phyloP scores from a whole-genome alignment of 2,329 filamentous ascomycete species.

The Lasiodiplodia sp. region DNA sequence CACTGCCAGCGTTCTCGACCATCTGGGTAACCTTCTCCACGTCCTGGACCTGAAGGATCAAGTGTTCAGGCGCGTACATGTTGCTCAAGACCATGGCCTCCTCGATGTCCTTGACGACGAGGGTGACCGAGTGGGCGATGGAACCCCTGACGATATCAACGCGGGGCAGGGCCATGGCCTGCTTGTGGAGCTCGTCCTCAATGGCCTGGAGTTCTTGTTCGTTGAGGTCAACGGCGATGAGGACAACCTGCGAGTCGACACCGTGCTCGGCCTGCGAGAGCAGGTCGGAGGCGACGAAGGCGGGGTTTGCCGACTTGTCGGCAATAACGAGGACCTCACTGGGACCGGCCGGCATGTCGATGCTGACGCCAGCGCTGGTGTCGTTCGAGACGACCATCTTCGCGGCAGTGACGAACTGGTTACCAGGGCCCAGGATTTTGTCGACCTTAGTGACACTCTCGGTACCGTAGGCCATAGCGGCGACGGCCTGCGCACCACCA shows the following conservation, averaged over 20 bases:
- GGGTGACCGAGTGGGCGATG: slow-evolving; percentile 90
- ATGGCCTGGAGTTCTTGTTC: slow-evolving; percentile 80
- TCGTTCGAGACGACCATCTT: slow-evolving; percentile 99
- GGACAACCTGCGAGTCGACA: slow-evolving; percentile 91
- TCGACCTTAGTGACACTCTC: slow-evolving; percentile 95
- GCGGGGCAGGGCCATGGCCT: slow-evolving; percentile 85
- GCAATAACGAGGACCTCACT: slow-evolving; percentile 97
- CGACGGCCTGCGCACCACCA: slow-evolving; percentile 93
- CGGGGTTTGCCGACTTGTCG: slow-evolving; percentile 85
- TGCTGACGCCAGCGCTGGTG: slow-evolving; percentile 91
- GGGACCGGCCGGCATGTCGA: slow-evolving; percentile 97
- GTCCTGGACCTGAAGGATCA: slow-evolving; percentile 87
- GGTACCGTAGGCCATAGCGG: slow-evolving; percentile 96
- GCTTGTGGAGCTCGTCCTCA: slow-evolving; percentile 87
- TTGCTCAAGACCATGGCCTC: slow-evolving; percentile 86
- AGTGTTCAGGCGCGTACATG: slow-evolving; percentile 92
- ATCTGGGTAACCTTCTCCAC: slow-evolving; percentile 76
- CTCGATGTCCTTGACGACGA: slow-evolving; percentile 76
- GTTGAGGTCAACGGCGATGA: slow-evolving; percentile 81
- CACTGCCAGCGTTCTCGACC: slow-evolving; percentile 92
- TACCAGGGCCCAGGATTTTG: slow-evolving; percentile 97
- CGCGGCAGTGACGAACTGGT: slow-evolving; percentile 97
- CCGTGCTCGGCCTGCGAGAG: slow-evolving; percentile 97
- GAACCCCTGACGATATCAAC: slow-evolving; percentile 92
- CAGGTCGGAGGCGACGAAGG: slow-evolving; percentile 93